Conservation (phyloP, 257 asterid species). For the Solanum boliviense region DNA sequence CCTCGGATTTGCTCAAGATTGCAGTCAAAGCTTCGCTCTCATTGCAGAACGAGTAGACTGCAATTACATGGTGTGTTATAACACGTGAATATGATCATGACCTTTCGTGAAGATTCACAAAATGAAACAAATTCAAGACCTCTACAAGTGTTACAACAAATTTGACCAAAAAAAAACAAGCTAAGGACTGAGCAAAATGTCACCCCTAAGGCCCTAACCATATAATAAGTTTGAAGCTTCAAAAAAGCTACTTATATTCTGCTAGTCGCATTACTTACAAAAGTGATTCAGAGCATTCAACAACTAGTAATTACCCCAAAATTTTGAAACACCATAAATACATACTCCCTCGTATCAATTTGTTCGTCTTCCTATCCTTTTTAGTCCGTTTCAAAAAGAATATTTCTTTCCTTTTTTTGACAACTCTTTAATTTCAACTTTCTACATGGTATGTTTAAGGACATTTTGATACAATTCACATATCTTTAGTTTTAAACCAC, state of each 20-base stretch:
- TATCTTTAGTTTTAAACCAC: neutral
- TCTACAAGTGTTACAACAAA: neutral
- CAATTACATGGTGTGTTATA: neutral
- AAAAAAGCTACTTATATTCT: neutral
- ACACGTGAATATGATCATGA: neutral
- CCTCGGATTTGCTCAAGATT: constrained; percentile 22
- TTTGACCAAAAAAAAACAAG: neutral
- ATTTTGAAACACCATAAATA: neutral
- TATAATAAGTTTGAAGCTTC: neutral
- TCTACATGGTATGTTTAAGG: neutral
- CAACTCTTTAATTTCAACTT: neutral
- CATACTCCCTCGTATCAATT: neutral
- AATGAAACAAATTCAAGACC: neutral
- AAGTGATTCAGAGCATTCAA: neutral
- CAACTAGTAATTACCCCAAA: neutral
- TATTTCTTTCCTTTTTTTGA: neutral
- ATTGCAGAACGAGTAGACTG: constrained; percentile 25
- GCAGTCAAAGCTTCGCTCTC: constrained; percentile 36
- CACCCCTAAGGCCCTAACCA: neutral
- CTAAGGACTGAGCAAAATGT: neutral
- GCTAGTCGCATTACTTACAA: neutral
- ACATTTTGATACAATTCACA: neutral
- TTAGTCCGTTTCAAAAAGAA: neutral
- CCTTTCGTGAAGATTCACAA: neutral
- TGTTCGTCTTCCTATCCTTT: neutral